phyloP scores from a whole-genome alignment of 2,329 filamentous ascomycete genomes.

The Pseudocercospora pini-densiflorae region DNA sequence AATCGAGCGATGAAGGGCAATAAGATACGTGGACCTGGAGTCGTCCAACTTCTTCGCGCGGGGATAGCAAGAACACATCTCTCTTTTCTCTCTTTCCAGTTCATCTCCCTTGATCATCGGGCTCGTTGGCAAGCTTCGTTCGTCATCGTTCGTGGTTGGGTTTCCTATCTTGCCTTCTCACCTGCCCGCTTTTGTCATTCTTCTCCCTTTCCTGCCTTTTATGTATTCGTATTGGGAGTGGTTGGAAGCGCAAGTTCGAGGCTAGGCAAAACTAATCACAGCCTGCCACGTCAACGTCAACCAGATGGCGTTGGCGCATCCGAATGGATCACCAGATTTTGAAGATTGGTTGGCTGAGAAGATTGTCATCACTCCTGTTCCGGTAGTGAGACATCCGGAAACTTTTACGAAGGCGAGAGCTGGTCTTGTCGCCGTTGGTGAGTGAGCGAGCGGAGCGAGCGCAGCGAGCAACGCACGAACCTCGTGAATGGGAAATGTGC shows the following conservation, averaged over 20 bases:
- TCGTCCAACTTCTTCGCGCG: background rate
- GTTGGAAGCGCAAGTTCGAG: background rate
- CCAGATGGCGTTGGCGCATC: conserved; percentile 4
- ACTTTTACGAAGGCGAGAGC: conserved; percentile 16
- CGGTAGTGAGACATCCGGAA: conserved; percentile 12
- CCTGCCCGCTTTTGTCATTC: background rate
- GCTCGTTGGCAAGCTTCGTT: conserved; percentile 1
- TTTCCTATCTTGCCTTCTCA: background rate
- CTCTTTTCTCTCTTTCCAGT: background rate
- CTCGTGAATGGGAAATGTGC: background rate
- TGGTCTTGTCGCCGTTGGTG: conserved; percentile 17
- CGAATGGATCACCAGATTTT: background rate
- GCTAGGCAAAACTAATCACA: background rate
- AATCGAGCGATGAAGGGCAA: background rate
- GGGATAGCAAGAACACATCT: background rate
- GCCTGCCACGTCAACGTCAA: background rate
- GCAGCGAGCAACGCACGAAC: no score
- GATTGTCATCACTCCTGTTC: conserved; percentile 14
- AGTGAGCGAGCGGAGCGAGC: background rate
- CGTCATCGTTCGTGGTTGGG: conserved; percentile 4
- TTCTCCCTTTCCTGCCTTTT: background rate
- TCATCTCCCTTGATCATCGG: background rate
- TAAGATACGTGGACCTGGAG: background rate
- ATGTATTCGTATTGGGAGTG: background rate
- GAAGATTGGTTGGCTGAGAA: conserved; percentile 2